Conservation (phyloP, 805 yeast species). For the Kluyveromyces starmeri region DNA sequence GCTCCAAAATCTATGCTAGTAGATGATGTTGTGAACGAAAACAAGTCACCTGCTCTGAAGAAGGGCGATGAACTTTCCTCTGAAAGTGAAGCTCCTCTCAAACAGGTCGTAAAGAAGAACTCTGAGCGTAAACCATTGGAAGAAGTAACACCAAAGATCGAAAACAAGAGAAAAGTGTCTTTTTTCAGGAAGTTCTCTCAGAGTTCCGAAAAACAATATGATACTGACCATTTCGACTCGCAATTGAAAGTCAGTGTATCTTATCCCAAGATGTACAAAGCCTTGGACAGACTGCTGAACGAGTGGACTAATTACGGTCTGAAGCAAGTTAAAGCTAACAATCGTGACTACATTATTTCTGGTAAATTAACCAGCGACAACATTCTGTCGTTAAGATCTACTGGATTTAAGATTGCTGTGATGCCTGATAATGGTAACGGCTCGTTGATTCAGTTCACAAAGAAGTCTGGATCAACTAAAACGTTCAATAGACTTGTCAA, state of each 20-base stretch:
- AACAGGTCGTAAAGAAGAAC: slow-evolving; percentile 8
- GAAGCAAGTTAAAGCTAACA: slow-evolving; percentile 42
- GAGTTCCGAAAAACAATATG: slow-evolving; percentile 9
- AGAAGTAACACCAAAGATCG: slow-evolving; percentile 14
- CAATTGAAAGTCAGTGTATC: slow-evolving; percentile 27
- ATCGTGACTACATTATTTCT: slow-evolving; percentile 37
- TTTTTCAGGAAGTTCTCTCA: slow-evolving; percentile 31
- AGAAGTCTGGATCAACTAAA: slow-evolving; percentile 56
- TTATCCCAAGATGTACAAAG: slow-evolving; percentile 51
- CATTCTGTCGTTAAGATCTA: slow-evolving; percentile 52
- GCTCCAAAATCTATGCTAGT: neutral
- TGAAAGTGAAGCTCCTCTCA: slow-evolving; percentile 10
- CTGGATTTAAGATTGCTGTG: slow-evolving; percentile 52
- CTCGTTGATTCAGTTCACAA: slow-evolving; percentile 50
- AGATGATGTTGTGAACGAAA: slow-evolving; percentile 5
- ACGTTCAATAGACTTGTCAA: slow-evolving; percentile 50
- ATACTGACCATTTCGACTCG: slow-evolving; percentile 9
- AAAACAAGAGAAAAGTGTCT: slow-evolving; percentile 17
- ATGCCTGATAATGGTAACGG: slow-evolving; percentile 34
- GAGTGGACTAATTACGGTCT: slow-evolving; percentile 70
- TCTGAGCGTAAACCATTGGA: slow-evolving; percentile 11
- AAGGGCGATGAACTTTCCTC: too few species aligned
- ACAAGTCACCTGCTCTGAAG: slow-evolving; percentile 1
- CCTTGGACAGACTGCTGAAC: slow-evolving; percentile 49
- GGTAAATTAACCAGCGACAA: slow-evolving; percentile 58